Evolutionary conservation across 805 yeast species (phyloP), one percentile per base, ranked within the genome.

Genomic region (Schwanniomyces polymorphus): DNA sequence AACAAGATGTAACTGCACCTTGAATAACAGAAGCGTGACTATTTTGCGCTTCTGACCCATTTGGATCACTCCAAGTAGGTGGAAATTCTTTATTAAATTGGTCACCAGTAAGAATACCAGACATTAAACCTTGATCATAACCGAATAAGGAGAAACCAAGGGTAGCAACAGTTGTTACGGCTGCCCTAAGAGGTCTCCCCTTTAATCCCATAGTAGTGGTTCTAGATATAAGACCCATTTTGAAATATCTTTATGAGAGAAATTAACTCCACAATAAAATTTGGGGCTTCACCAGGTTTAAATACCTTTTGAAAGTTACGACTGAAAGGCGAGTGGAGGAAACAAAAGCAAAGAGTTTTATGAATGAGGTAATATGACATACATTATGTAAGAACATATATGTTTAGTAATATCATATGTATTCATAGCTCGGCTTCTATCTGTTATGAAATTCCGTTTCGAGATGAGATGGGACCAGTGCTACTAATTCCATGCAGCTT

Each of bases 41-140:
- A 56, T 63, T 69, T 62, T 29, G 61, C 56, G 41, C 52, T 54
- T n/a, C 35, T 14, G 21, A 25, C 10, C 63, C 60, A 25, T 42
- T 44, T 23, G 45, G 48, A 8, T 47, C 31, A 28, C 27, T 18
- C 14, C 8, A 31, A 4, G 65, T 60, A 12, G 64, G 52, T 4
- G 65, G 65, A 38, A 63, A 63, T 41, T 63, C 67, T 2, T 54
- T 47, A 41, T 82, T 76, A 37, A 81, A 78, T 29, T 63, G 62
- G 52, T 44, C 61, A 61, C 48, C 82, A 67, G 46, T 78, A 70
- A 81, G 78, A 42, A 81, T 61, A 58, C 84, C 81, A 26, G 85
- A 74, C 88, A 84, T 84, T 42, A 85, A 75, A 60, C 89, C 89
- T 63, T 85, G 89, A 58, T 84, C 88, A 55, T 83, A 85, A 49